Evolutionary conservation across 768 basidiomycete species (phyloP), one percentile per base, ranked within the genome.

Genomic region (Kwoniella bestiolae): DNA sequence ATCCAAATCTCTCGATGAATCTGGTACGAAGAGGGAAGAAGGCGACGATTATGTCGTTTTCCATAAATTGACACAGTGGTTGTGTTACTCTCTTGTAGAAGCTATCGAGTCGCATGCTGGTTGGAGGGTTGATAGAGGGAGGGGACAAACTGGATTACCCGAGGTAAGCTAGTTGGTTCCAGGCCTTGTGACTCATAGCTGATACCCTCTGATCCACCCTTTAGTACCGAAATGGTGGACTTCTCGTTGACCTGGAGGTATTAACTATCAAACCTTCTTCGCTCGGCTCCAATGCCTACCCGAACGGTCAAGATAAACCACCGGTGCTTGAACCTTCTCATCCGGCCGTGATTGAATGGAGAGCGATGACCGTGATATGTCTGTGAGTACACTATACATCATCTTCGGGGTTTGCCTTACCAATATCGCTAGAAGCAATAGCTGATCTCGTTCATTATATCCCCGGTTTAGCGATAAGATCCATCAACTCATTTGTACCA

Each of bases 51-150:
- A 92, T 31, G 92, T 98, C 6, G 91, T 93, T 0, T 98, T 98
- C 84, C 95, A 97, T 83, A 98, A 99, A 80, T 85, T 99, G 52
- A 92, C 91, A 0, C 90, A 90, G 66, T 99, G 95, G 95, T 85
- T 92, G 61, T 90, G 93, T 7, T 95, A 96, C 79, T 90, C 89
- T 71, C 84, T 99, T 21, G 84, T 96, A 34, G 90, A 94, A 78
- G 88, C 91, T 1, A 85, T 98, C 46, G 86, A 94, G 79, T 87
- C 85, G 69, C 82, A 89, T 1, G 84, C 94, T 6, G 84, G 85
- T 0, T 98, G 94, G 93, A 82, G 84, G 63, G 85, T 97, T n/a
- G 87, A 89, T 0, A 91, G 91, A 0, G 78, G 88, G 21, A 89
- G 91, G 72, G 52, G 52, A 34, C 86, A 94, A 86, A 96, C 94